phyloP scores from a whole-genome alignment of 2,329 filamentous ascomycete species.

The Botrytis fabae region DNA sequence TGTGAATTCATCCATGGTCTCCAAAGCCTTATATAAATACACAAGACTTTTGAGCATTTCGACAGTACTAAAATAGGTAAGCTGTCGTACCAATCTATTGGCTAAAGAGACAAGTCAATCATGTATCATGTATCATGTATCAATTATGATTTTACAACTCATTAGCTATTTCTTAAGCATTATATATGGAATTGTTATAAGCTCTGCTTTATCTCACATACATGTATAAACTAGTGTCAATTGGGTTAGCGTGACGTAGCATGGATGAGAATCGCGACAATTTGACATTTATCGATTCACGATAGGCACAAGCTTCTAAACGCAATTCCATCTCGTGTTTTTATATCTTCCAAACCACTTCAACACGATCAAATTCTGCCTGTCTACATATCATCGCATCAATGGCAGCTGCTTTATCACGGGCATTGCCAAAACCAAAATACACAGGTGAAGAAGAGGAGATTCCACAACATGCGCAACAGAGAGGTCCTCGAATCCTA shows the following conservation, averaged over 20 bases:
- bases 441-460: constrained; percentile 91
- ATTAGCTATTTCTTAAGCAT: background rate
- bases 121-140: background rate
- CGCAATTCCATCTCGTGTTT: constrained; percentile 16
- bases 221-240: constrained; percentile 24
- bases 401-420: constrained; percentile 70
- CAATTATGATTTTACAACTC: background rate
- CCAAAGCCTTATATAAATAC: background rate
- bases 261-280: constrained; percentile 23
- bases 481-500: constrained; percentile 80
- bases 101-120: background rate
- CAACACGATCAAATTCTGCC: background rate
- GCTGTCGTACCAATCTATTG: background rate
- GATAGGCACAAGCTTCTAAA: constrained; percentile 6
- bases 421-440: constrained; percentile 83
- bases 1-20: background rate
- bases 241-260: constrained; percentile 20
- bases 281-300: constrained; percentile 23
- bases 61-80: background rate
- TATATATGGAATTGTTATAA: background rate
- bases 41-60: background rate
- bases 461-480: constrained; percentile 66
- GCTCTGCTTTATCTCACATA: background rate
- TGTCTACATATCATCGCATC: constrained; percentile 56
- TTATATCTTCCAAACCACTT: background rate